phyloP scores from a whole-genome alignment of 1,139 yeast genomes.

The Geotrichum fermentans region DNA sequence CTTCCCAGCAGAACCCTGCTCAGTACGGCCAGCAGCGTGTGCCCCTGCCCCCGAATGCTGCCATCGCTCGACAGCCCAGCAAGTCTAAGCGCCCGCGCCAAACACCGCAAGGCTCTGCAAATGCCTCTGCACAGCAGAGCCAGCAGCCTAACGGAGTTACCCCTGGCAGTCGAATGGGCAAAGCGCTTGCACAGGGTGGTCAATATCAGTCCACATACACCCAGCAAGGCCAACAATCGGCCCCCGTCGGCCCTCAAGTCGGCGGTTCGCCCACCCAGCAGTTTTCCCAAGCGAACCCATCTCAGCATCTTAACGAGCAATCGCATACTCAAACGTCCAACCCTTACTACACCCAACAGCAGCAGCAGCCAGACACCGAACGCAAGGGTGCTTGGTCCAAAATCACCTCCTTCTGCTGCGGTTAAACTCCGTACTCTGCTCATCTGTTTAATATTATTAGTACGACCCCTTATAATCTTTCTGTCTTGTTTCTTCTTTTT shows the following conservation, averaged over 20 bases:
- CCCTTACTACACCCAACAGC: conserved; percentile 20
- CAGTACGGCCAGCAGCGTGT: conserved; percentile 24
- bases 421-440: neutral
- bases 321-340: conserved; percentile 21
- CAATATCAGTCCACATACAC: conserved; percentile 21
- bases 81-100: conserved; percentile 32
- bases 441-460: neutral
- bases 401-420: conserved; percentile 22
- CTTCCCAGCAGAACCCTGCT: conserved; percentile 1
- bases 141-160: conserved; percentile 1
- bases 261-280: conserved; percentile 14
- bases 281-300: neutral
- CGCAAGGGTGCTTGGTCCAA: conserved; percentile 34
- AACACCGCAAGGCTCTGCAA: conserved; percentile 13
- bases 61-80: conserved; percentile 33
- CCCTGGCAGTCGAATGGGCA: conserved; percentile 18
- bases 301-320: conserved; percentile 17
- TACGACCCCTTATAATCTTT: neutral
- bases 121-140: neutral
- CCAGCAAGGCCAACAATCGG: conserved; percentile 24
- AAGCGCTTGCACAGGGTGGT: conserved; percentile 17
- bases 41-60: conserved; percentile 33
- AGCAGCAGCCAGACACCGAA: conserved; percentile 27
- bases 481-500: neutral
- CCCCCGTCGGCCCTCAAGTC: conserved; percentile 22